Conservation (phyloP, 352 stramenopile species). For the Globisporangium lucens region DNA sequence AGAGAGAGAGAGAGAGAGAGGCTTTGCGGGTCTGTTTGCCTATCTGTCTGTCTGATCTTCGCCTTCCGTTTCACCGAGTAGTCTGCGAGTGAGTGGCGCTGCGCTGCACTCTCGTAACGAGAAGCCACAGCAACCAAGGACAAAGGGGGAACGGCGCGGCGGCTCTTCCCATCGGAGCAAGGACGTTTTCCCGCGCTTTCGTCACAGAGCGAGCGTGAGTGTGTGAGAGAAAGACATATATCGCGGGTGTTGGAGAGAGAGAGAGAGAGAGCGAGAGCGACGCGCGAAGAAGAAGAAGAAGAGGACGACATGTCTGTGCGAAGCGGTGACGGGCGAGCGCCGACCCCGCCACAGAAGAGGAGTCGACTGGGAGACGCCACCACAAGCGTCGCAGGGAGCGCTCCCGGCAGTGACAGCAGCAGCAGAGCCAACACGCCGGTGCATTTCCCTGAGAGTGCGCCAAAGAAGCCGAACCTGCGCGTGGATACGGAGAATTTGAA, state of each 20-base stretch:
- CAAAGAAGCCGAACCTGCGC: conserved; percentile 5
- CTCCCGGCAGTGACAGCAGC: conserved; percentile 2
- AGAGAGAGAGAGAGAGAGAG: not conserved
- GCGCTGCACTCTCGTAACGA: not conserved
- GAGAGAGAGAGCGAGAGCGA: not conserved
- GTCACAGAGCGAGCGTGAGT: not conserved
- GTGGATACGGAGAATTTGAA: not conserved
- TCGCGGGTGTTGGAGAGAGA: not conserved
- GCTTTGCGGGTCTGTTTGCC: not conserved
- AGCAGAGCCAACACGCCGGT: conserved; percentile 9
- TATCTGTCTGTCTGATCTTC: not conserved
- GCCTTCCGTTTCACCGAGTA: not conserved
- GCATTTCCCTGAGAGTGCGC: not conserved
- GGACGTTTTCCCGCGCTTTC: not conserved
- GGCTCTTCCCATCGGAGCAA: not conserved
- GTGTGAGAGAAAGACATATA: not conserved
- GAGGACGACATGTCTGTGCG: conserved; percentile 3
- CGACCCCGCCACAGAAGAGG: conserved; percentile 9
- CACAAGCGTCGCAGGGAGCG: not conserved
- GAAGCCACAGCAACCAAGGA: not conserved
- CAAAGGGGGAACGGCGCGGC: not conserved
- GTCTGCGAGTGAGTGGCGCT: not conserved
- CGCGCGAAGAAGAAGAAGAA: not conserved
- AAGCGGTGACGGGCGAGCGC: conserved; percentile 1
- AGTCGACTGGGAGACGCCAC: conserved; percentile 2